A percentile compares a stretch with the other conserved stretches of the same genome.
These are phyloP conservation scores for Aspergillus mulundensis DNA, from an alignment of 495 filamentous ascomycete genomes.

Conservation along the genomic window DNA sequence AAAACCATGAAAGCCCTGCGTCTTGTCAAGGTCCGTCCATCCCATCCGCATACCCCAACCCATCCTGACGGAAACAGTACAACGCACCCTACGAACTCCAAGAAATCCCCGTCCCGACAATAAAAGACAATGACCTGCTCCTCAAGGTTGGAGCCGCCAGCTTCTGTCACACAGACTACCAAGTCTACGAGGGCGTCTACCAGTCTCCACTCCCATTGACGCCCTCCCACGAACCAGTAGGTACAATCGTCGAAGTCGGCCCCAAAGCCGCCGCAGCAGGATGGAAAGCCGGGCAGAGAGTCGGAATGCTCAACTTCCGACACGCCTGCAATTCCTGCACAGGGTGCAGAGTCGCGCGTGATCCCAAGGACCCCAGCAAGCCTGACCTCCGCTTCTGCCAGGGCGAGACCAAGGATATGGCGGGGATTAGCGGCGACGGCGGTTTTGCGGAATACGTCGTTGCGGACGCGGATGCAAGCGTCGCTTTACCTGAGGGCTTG, in stretches of 20 bases:
- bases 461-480: conserved; percentile 15
- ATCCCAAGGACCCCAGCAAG: not conserved
- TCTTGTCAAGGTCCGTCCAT: too few species aligned
- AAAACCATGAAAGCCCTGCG: too few species aligned
- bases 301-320: conserved; percentile 14
- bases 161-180: conserved; percentile 57
- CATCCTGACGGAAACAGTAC: conserved; percentile 38
- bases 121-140: conserved; percentile 45
- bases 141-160: conserved; percentile 55
- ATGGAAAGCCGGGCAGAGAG: conserved; percentile 7
- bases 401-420: conserved; percentile 5
- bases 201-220: conserved; percentile 41
- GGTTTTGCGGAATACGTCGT: conserved; percentile 33
- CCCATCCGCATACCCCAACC: too few species aligned
- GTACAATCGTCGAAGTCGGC: conserved; percentile 49
- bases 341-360: not conserved
- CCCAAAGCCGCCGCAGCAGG: not conserved
- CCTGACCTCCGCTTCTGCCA: conserved; percentile 7
- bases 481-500: too few species aligned
- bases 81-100: conserved; percentile 48
- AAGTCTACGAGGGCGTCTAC: conserved; percentile 45
- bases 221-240: conserved; percentile 55
- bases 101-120: conserved; percentile 43
- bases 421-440: conserved; percentile 26
- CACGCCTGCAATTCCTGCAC: not conserved